Evolutionary conservation across 208 protist species (phyloP), one percentile per base, ranked within the genome.

Genomic region (Angomonas ambiguus): DNA sequence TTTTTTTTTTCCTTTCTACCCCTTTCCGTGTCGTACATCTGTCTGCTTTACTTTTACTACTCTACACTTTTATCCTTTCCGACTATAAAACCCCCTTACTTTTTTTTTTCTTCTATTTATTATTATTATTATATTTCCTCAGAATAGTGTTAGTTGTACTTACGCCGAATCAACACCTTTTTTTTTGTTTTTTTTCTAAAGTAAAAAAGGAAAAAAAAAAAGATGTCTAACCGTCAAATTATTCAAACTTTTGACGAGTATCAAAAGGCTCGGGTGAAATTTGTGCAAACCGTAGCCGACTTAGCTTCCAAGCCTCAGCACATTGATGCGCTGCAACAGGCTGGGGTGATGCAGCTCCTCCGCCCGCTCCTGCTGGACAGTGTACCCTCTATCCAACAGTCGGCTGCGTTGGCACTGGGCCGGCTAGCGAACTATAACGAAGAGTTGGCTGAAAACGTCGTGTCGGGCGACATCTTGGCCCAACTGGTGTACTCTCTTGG

Each of bases 331-430:
- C 77, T 99, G 51, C 95, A 98, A 65, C 92, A 97, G 72, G 94
- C 93, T 2, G 97, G 96, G 35, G 97, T 98, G 3, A 98, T 99
- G 94, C 80, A 96, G 57, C 84, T 99, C 33, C 91, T 99, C n/a
- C 88, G 98, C 8, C 97, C 97, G 3, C 87, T 99, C 10, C 78
- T 99, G 45, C 75, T 98, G 13, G 98, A 99, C 83, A 96, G 79
- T 62, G 96, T 99, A 32, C 96, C 97, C n/a, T 96, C 93, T 13
- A 98, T 99, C 42, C 97, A 99, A 80, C 98, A 99, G 81, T 93
- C 84, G n/a, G 96, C 98, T 16, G 97, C 98, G n/a, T 79, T 99
- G 6, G 98, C 98, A 16, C 84, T 99, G 20, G 97, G 98, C n/a
- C 83, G 97, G 16, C 92, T 99, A 34, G 98, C 98, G 11, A 98